These are phyloP conservation scores for Aspergillaceae sp. DNA, from an alignment of 2,329 filamentous ascomycete genomes.

Conservation along the genomic window DNA sequence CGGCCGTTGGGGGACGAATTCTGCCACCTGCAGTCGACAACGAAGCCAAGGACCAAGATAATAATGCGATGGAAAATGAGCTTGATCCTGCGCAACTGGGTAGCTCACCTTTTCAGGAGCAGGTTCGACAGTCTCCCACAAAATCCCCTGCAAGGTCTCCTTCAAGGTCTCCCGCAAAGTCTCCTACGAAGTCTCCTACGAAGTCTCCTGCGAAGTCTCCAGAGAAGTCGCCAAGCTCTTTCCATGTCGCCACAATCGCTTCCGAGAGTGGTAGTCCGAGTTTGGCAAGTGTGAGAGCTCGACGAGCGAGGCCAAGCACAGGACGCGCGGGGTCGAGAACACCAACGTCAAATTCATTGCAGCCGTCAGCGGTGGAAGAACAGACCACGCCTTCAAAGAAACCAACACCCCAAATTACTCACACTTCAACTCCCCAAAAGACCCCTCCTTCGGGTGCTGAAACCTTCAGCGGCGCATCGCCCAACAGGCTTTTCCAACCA, in stretches of 20 bases:
- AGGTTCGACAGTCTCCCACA: constrained; percentile 22
- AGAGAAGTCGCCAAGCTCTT: constrained; percentile 15
- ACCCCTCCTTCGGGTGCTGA: constrained; percentile 43
- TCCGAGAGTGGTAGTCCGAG: constrained; percentile 49
- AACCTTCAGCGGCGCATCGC: constrained; percentile 40
- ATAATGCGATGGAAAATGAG: constrained; percentile 53
- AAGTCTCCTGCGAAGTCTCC: background rate
- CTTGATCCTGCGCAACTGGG: constrained; percentile 40
- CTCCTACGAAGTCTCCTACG: constrained; percentile 6
- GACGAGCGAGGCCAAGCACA: constrained; percentile 41
- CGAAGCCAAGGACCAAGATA: constrained; percentile 42
- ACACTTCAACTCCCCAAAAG: constrained; percentile 42
- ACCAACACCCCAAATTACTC: constrained; percentile 37
- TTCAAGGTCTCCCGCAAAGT: constrained; percentile 9
- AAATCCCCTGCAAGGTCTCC: constrained; percentile 13
- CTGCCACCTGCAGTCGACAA: constrained; percentile 36
- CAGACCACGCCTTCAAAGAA: constrained; percentile 32
- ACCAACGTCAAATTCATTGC: constrained; percentile 30
- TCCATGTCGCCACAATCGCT: constrained; percentile 33
- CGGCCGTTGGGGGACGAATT: constrained; percentile 55
- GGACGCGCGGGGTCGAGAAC: constrained; percentile 36
- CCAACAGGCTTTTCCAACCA: constrained; percentile 40
- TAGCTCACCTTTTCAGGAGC: constrained; percentile 41
- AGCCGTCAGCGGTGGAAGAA: constrained; percentile 32
- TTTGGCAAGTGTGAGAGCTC: constrained; percentile 43